These are phyloP conservation scores for Trichophyton simii DNA, from an alignment of 2,329 filamentous ascomycete species.

Conservation along the genomic window DNA sequence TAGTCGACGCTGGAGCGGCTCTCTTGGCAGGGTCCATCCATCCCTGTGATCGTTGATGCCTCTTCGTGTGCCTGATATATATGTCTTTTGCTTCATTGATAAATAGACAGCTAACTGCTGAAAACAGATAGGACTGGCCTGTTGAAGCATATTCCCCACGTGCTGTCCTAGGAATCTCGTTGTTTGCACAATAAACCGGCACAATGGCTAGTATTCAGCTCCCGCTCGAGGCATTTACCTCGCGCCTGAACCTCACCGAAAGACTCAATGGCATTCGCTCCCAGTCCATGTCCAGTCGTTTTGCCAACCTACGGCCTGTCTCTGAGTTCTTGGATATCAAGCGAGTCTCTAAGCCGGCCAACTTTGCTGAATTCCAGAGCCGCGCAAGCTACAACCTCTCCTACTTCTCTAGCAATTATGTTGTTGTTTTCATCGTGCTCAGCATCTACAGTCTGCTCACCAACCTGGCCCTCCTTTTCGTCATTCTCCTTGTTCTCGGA, in stretches of 20 bases:
- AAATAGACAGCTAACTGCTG: background rate
- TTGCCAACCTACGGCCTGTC: constrained; percentile 82
- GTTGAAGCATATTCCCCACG: background rate
- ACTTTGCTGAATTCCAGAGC: constrained; percentile 80
- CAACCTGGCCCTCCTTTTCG: constrained; percentile 75
- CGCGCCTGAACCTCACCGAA: constrained; percentile 71
- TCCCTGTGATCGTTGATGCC: background rate
- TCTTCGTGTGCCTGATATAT: background rate
- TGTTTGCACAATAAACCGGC: constrained; percentile 5
- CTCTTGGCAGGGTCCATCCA: background rate
- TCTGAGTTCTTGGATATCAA: constrained; percentile 94
- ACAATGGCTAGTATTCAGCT: constrained; percentile 82
- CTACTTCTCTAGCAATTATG: constrained; percentile 98
- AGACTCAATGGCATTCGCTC: constrained; percentile 74
- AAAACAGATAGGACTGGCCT: background rate
- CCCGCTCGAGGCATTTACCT: constrained; percentile 81
- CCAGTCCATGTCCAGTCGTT: constrained; percentile 66
- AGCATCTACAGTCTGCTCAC: constrained; percentile 90
- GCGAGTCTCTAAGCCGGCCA: constrained; percentile 83
- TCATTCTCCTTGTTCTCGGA: constrained; percentile 73
- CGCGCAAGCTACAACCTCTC: constrained; percentile 94
- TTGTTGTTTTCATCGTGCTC: constrained; percentile 83
- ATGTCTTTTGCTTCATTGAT: background rate
- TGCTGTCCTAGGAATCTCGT: background rate
- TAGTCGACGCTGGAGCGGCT: background rate